Percentiles rank a stretch among this genome's conserved stretches.
Conservation (phyloP, 139 green algal genomes). For the Chlamydomonas schloesseri region DNA sequence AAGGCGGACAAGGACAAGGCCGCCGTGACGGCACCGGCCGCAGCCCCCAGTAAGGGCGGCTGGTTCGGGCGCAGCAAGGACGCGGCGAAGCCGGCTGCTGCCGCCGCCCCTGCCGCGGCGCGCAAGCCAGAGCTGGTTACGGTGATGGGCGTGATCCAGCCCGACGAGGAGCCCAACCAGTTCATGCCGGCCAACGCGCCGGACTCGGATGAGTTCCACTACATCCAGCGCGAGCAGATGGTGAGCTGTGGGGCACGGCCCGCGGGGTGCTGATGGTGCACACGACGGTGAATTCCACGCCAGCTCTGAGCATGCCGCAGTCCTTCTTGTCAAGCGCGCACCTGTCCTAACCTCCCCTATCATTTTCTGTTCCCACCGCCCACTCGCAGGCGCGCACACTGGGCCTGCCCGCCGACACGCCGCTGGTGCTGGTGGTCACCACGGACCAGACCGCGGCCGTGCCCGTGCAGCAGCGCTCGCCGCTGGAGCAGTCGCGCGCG, state of each 20-base stretch:
- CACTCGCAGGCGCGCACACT: slow-evolving; percentile 45
- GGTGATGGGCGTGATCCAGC: slow-evolving; percentile 73
- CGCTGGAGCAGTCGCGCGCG: slow-evolving; percentile 1
- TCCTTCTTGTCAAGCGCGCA: no score
- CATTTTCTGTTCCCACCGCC: no score
- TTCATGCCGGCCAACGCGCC: slow-evolving; percentile 84
- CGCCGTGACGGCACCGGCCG: background rate
- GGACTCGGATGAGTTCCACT: slow-evolving; percentile 69
- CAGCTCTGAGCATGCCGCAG: background rate
- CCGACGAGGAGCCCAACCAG: slow-evolving; percentile 70
- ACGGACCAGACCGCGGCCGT: background rate
- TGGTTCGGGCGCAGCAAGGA: background rate
- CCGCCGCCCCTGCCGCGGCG: no score
- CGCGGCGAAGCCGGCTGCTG: background rate
- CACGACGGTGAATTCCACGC: background rate
- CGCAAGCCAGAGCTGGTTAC: slow-evolving; percentile 25
- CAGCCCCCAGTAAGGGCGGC: background rate
- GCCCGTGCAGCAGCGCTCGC: slow-evolving; percentile 10
- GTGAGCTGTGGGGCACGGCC: slow-evolving; percentile 15
- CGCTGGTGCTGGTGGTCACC: slow-evolving; percentile 65
- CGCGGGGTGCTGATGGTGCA: background rate
- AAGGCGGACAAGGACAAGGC: background rate
- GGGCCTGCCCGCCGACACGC: slow-evolving; percentile 66
- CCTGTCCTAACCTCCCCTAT: no score
- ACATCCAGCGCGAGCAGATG: slow-evolving; percentile 74